Conservation (phyloP, 352 stramenopile genomes). For the Pythium angustatum region DNA sequence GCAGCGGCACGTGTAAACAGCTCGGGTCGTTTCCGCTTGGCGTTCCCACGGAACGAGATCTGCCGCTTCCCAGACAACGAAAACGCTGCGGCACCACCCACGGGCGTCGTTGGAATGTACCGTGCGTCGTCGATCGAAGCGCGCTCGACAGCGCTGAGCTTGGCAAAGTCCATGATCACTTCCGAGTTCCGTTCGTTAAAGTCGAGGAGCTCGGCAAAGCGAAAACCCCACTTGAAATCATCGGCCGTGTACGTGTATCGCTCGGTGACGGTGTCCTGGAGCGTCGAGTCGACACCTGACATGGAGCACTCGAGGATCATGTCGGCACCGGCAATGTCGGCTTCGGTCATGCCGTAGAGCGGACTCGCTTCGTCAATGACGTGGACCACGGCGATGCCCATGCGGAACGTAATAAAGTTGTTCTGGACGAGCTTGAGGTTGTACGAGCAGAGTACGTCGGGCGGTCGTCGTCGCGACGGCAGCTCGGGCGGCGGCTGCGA, state of each 20-base stretch:
- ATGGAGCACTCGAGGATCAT: conserved; percentile 80
- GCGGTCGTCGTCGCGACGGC: neutral
- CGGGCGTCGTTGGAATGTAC: conserved; percentile 39
- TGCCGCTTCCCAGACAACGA: no score
- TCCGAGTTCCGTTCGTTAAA: conserved; percentile 67
- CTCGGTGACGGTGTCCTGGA: conserved; percentile 81
- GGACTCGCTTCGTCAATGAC: conserved; percentile 73
- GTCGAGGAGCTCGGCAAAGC: conserved; percentile 71
- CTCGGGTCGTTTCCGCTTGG: conserved; percentile 22
- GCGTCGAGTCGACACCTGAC: conserved; percentile 79
- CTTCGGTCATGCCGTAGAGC: conserved; percentile 60
- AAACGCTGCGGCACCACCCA: neutral
- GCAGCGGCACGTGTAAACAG: conserved; percentile 7
- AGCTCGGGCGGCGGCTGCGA: neutral
- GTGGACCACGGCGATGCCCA: conserved; percentile 79
- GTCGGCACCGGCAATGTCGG: conserved; percentile 58
- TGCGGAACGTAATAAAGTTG: conserved; percentile 87
- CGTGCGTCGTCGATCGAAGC: conserved; percentile 49
- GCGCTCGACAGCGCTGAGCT: conserved; percentile 61
- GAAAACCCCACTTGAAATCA: conserved; percentile 68
- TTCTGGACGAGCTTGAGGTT: conserved; percentile 79
- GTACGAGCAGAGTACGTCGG: conserved; percentile 61
- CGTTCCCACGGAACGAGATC: conserved; percentile 19
- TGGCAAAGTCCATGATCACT: conserved; percentile 81
- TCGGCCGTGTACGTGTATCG: conserved; percentile 73